Percentiles rank a stretch among this genome's conserved stretches.
phyloP scores from a whole-genome alignment of 345 rosid genomes.

The Clarkia xantiana region DNA sequence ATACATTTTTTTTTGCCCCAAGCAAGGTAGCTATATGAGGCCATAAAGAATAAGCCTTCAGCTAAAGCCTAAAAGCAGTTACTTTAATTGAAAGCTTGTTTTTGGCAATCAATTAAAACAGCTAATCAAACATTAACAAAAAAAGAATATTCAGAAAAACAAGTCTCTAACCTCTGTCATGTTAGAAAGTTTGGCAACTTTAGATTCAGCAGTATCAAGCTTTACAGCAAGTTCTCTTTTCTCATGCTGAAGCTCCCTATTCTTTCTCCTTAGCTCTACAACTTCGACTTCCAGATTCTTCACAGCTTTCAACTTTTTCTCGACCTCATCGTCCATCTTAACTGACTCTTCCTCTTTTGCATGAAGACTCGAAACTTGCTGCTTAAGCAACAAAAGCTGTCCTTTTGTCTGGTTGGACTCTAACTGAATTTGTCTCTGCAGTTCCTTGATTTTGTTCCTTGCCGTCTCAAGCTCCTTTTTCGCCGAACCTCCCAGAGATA shows the following conservation, averaged over 20 bases:
- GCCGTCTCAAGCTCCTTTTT: conserved; percentile 73
- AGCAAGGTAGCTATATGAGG: too few relatives aligned
- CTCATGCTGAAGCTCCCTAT: conserved; percentile 87
- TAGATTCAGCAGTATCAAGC: conserved; percentile 76
- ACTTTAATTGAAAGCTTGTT: too few relatives aligned
- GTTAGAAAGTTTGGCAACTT: conserved; percentile 52
- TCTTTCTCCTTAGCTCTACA: conserved; percentile 83
- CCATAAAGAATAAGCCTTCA: too few relatives aligned
- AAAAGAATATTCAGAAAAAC: background rate
- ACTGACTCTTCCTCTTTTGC: conserved; percentile 71
- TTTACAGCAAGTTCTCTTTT: conserved; percentile 72
- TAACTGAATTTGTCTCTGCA: conserved; percentile 88
- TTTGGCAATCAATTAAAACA: conserved; percentile 1
- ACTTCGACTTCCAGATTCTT: conserved; percentile 72
- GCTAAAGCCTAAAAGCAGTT: too few relatives aligned
- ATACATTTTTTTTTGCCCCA: too few relatives aligned
- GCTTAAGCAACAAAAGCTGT: conserved; percentile 77
- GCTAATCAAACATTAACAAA: background rate
- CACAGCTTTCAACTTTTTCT: conserved; percentile 54
- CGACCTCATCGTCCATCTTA: conserved; percentile 54
- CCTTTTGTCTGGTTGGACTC: conserved; percentile 91
- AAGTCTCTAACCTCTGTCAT: conserved; percentile 67
- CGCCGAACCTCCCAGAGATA: conserved; percentile 27
- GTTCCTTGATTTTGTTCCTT: conserved; percentile 67
- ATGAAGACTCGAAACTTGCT: conserved; percentile 75